Evolutionary conservation across 2,329 filamentous ascomycete species (phyloP).

Genomic region (Niveomyces coronatus): DNA sequence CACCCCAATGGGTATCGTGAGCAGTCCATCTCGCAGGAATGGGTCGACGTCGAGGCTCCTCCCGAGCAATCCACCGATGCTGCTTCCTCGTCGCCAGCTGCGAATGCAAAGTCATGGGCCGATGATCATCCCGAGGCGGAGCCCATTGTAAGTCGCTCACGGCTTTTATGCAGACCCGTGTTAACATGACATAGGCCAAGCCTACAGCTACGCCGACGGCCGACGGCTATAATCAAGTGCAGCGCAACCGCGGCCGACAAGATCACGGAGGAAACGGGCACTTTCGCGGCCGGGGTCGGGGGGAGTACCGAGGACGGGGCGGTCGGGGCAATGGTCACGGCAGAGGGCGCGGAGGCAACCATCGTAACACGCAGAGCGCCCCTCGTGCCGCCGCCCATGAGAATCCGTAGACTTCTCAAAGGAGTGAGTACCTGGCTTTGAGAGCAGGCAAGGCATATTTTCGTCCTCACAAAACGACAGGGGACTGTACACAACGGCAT

Average conservation of each 20-base stretch:
- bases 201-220: slow-evolving; percentile 31
- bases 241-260: slow-evolving; percentile 47
- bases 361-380: slow-evolving; percentile 22
- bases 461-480: slow-evolving; percentile 20
- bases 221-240: slow-evolving; percentile 67
- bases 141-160: slow-evolving; percentile 28
- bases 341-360: slow-evolving; percentile 28
- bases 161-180: neutral
- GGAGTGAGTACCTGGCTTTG: slow-evolving; percentile 16
- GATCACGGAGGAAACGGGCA: slow-evolving; percentile 37
- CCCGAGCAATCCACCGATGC: slow-evolving; percentile 55
- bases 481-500: slow-evolving; percentile 31
- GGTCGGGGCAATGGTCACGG: slow-evolving; percentile 39
- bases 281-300: slow-evolving; percentile 34
- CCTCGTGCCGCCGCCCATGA: slow-evolving; percentile 27
- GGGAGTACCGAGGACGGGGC: slow-evolving; percentile 41
- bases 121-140: slow-evolving; percentile 59
- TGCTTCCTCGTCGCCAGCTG: slow-evolving; percentile 37
- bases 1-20: too few relatives aligned
- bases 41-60: slow-evolving; percentile 60
- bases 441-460: slow-evolving; percentile 19
- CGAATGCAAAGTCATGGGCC: slow-evolving; percentile 60
- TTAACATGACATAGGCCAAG: slow-evolving; percentile 12
- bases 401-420: slow-evolving; percentile 25
- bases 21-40: slow-evolving; percentile 49